Conservation (phyloP, 1,284 basidiomycete genomes). For the Fomitopsis schrenkii region DNA sequence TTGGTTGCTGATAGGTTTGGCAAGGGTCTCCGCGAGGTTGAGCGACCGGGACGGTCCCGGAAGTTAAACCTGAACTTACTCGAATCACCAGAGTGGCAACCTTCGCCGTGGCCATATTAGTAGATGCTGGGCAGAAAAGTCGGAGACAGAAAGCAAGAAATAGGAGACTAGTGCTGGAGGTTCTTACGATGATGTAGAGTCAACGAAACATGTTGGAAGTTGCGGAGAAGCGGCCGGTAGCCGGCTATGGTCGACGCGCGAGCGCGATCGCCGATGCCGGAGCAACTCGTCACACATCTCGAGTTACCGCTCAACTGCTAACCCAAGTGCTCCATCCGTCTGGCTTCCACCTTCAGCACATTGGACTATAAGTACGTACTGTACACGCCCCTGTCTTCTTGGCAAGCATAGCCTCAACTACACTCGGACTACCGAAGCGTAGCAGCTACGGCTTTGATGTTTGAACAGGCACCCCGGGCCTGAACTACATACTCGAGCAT, state of each 20-base stretch:
- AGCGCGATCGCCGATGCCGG: neutral
- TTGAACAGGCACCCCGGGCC: too few relatives aligned
- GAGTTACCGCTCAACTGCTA: neutral
- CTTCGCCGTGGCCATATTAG: constrained; percentile 64
- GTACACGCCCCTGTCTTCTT: too few relatives aligned
- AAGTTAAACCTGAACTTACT: constrained; percentile 37
- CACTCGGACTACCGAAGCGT: too few relatives aligned
- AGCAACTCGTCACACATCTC: neutral
- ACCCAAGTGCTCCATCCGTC: too few relatives aligned
- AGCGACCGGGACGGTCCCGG: constrained; percentile 9
- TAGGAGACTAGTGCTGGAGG: neutral
- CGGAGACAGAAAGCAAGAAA: neutral
- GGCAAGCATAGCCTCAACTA: too few relatives aligned
- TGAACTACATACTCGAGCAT: too few relatives aligned
- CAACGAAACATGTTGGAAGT: neutral
- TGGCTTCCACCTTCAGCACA: too few relatives aligned
- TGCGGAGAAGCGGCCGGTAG: neutral
- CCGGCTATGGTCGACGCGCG: neutral
- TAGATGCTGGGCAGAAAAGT: neutral
- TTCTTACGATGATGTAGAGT: neutral
- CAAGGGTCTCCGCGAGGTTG: constrained; percentile 58
- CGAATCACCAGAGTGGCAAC: constrained; percentile 63
- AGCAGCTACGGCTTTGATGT: too few relatives aligned
- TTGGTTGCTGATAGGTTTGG: constrained; percentile 77
- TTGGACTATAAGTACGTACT: too few relatives aligned